Percentiles rank a stretch among this genome's conserved stretches.
Conservation (phyloP, 306 rosid genomes). For the Oxytropis ochrocephala region DNA sequence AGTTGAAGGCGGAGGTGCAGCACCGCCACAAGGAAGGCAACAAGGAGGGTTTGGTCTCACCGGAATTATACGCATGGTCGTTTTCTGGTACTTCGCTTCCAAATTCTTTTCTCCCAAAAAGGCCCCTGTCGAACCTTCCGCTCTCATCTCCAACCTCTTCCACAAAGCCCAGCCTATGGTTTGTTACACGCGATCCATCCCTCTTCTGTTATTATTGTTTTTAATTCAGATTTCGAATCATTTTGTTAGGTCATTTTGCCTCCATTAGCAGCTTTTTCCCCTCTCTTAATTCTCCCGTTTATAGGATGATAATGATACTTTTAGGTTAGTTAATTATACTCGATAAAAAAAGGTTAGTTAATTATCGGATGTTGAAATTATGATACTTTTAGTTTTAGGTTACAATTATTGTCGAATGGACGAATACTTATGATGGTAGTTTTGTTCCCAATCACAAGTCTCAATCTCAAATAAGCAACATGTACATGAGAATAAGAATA, state of each 20-base stretch:
- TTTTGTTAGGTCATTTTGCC: not conserved
- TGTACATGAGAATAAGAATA: not conserved
- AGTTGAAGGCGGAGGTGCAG: slow-evolving; percentile 36
- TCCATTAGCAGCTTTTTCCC: not conserved
- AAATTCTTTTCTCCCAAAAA: slow-evolving; percentile 79
- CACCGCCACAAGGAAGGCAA: slow-evolving; percentile 38
- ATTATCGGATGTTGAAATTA: not conserved
- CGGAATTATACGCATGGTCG: slow-evolving; percentile 86
- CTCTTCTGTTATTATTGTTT: not conserved
- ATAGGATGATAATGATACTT: not conserved
- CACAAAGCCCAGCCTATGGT: slow-evolving; percentile 73
- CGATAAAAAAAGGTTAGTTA: not conserved
- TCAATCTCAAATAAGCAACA: not conserved
- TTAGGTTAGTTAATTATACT: not conserved
- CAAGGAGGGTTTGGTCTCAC: slow-evolving; percentile 68
- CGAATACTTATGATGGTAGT: not conserved
- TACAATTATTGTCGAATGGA: not conserved
- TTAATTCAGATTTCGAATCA: not conserved
- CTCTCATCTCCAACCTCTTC: slow-evolving; percentile 63
- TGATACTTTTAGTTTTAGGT: slow-evolving; percentile 18
- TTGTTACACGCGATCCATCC: not conserved
- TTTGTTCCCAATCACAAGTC: not conserved
- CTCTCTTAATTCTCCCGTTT: not conserved
- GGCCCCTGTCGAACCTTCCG: slow-evolving; percentile 50
- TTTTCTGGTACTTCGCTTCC: slow-evolving; percentile 97